phyloP scores from a whole-genome alignment of 2,329 filamentous ascomycete genomes.

The Cadophora gregata region DNA sequence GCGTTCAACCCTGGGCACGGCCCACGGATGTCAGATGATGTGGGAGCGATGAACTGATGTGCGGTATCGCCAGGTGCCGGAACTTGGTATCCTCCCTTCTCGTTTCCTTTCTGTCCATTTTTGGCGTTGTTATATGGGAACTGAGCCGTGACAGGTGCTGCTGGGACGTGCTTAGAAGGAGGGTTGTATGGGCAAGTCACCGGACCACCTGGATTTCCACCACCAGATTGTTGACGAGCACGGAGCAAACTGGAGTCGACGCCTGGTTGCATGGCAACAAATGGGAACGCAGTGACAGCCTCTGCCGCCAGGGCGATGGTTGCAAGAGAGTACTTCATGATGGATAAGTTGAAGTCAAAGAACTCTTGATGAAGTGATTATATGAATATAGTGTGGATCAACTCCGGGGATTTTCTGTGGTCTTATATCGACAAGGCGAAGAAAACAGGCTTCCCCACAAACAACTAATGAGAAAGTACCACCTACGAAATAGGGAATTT shows the following conservation, averaged over 20 bases:
- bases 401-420: background rate
- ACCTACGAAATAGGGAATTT: slow-evolving; percentile 11
- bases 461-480: slow-evolving; percentile 2
- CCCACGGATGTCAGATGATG: slow-evolving; percentile 47
- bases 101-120: slow-evolving; percentile 49
- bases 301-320: slow-evolving; percentile 29
- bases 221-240: slow-evolving; percentile 43
- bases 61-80: slow-evolving; percentile 46
- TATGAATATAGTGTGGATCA: background rate
- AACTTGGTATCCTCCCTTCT: slow-evolving; percentile 51
- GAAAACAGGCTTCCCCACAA: slow-evolving; percentile 15
- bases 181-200: slow-evolving; percentile 46
- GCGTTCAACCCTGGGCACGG: slow-evolving; percentile 51
- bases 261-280: slow-evolving; percentile 46
- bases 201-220: slow-evolving; percentile 32
- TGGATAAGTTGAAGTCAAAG: slow-evolving; percentile 17
- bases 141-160: slow-evolving; percentile 43
- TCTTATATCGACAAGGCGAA: slow-evolving; percentile 8
- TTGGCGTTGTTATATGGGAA: slow-evolving; percentile 52
- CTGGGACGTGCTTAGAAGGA: slow-evolving; percentile 45
- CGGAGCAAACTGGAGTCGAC: slow-evolving; percentile 46
- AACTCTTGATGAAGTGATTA: background rate
- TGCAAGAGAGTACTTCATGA: slow-evolving; percentile 35
- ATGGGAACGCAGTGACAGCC: slow-evolving; percentile 46
- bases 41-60: slow-evolving; percentile 37